Conservation (phyloP, 345 rosid species). For the Camelina hispida region DNA sequence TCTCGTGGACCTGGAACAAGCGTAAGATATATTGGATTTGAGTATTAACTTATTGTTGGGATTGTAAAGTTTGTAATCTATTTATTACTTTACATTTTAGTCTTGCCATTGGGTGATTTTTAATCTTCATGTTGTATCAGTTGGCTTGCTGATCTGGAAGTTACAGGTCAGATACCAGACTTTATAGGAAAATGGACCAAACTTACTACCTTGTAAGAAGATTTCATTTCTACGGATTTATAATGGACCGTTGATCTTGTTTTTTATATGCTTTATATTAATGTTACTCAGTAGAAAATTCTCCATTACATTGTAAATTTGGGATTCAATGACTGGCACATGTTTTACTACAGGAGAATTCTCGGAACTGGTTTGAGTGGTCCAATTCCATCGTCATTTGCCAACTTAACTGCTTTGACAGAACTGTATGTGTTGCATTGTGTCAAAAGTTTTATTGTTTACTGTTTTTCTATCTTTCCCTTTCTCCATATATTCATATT, state of each 20-base stretch:
- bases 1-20: constrained; percentile 33
- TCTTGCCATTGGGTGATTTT: not conserved
- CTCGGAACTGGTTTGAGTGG: constrained; percentile 63
- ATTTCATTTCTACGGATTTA: not conserved
- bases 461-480: constrained; percentile 6
- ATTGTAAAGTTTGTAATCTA: not conserved
- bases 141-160: constrained; percentile 50
- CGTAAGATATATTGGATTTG: constrained; percentile 35
- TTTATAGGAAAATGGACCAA: constrained; percentile 63
- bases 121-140: constrained; percentile 37
- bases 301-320: not conserved
- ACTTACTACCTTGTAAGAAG: constrained; percentile 53
- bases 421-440: constrained; percentile 58
- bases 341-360: constrained; percentile 54
- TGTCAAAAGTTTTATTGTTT: not conserved
- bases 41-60: not conserved
- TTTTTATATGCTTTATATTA: not conserved
- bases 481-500: constrained; percentile 5
- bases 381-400: constrained; percentile 66
- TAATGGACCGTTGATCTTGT: not conserved
- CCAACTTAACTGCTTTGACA: constrained; percentile 56
- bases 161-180: constrained; percentile 62
- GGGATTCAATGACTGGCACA: constrained; percentile 6
- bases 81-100: constrained; percentile 14
- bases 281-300: not conserved